These are phyloP conservation scores for Xylaria multiplex DNA, from an alignment of 2,329 filamentous ascomycete species.

Conservation along the genomic window DNA sequence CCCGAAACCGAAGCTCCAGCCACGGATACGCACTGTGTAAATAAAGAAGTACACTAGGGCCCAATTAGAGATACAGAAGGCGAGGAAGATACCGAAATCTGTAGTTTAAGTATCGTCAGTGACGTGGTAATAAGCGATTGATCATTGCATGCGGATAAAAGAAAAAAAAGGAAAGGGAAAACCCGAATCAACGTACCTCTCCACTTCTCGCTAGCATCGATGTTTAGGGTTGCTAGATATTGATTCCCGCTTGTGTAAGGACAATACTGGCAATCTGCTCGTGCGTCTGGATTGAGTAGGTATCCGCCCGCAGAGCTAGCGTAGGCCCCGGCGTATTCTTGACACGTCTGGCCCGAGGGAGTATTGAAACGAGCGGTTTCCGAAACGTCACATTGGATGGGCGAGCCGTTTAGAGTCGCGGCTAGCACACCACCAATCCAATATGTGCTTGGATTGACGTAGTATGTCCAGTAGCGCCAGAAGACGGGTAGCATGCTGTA, in stretches of 20 bases:
- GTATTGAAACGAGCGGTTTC: constrained; percentile 63
- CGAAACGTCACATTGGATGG: constrained; percentile 58
- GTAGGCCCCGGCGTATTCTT: constrained; percentile 70
- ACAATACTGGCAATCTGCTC: constrained; percentile 73
- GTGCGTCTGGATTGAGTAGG: constrained; percentile 69
- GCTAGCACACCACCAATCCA: constrained; percentile 77
- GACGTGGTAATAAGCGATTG: not conserved
- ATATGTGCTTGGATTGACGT: constrained; percentile 71
- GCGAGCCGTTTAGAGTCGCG: constrained; percentile 64
- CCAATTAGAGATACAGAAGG: constrained; percentile 77
- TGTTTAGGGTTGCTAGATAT: constrained; percentile 69
- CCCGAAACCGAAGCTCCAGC: constrained; percentile 76
- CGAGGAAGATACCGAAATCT: constrained; percentile 76
- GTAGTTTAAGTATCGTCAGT: constrained; percentile 31
- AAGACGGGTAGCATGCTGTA: constrained; percentile 73
- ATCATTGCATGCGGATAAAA: no score
- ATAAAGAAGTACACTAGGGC: constrained; percentile 80
- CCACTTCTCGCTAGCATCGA: constrained; percentile 71
- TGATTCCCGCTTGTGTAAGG: constrained; percentile 66
- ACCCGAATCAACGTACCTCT: constrained; percentile 53
- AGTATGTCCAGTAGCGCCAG: constrained; percentile 79
- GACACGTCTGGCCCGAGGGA: constrained; percentile 72
- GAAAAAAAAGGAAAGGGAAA: not conserved
- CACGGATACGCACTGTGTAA: constrained; percentile 74
- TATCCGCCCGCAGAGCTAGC: constrained; percentile 65